Conservation (phyloP, 2,329 filamentous ascomycete species). For the Scorias spongiosa region DNA sequence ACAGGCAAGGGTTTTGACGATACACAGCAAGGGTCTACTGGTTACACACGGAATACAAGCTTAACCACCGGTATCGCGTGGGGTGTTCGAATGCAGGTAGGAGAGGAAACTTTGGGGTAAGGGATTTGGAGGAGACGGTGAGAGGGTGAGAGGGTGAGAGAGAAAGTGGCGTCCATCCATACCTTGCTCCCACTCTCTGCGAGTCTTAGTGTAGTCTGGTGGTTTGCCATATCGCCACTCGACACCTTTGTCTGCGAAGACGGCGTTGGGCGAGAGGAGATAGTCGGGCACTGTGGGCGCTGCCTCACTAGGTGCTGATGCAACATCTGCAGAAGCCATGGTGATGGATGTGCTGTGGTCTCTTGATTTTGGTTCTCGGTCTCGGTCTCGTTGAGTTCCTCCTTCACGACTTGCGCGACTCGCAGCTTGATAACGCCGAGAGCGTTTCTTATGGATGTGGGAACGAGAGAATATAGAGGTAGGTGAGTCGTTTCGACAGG, state of each 20-base stretch:
- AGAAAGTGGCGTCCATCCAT: conserved; percentile 4
- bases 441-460: no score
- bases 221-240: conserved; percentile 45
- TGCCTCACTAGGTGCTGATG: conserved; percentile 13
- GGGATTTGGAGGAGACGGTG: no score
- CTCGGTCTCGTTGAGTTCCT: no score
- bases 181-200: conserved; percentile 45
- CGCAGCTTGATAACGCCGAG: no score
- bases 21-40: background rate
- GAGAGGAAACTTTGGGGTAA: no score
- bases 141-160: no score
- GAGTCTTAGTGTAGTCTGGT: conserved; percentile 50
- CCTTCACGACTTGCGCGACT: no score
- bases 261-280: conserved; percentile 42
- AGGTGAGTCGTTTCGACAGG: no score
- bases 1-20: no score
- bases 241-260: conserved; percentile 37
- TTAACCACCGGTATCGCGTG: background rate
- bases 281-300: conserved; percentile 39
- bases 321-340: conserved; percentile 17
- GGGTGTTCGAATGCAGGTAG: no score
- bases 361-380: no score
- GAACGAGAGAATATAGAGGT: no score
- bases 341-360: background rate
- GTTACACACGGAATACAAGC: background rate